Evolutionary conservation across 2,329 filamentous ascomycete species (phyloP).

Genomic region (Diaporthe sp.): DNA sequence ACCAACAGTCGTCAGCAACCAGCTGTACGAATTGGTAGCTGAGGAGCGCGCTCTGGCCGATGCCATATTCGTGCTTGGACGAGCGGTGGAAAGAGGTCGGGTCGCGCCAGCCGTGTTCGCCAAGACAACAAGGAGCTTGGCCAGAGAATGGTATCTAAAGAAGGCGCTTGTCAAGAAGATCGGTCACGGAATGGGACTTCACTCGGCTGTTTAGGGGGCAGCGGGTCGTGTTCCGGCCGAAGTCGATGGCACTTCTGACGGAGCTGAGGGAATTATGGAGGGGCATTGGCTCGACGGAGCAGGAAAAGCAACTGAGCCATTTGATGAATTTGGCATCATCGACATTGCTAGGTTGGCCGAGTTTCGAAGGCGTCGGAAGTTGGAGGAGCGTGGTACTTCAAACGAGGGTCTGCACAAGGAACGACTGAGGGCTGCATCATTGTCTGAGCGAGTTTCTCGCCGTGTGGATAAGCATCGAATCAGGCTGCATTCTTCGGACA

Average conservation of each 20-base stretch:
- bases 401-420: constrained; percentile 2
- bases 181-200: constrained; percentile 77
- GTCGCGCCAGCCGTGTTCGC: constrained; percentile 80
- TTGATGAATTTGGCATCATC: background rate
- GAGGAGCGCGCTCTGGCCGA: constrained; percentile 90
- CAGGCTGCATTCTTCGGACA: background rate
- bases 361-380: background rate
- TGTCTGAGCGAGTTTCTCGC: background rate
- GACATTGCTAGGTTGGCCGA: background rate
- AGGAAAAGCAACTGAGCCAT: background rate
- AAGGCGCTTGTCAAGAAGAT: constrained; percentile 85
- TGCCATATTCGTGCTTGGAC: constrained; percentile 83
- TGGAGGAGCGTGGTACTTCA: constrained; percentile 10
- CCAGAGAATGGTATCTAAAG: constrained; percentile 85
- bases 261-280: background rate
- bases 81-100: constrained; percentile 78
- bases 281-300: background rate
- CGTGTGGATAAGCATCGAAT: background rate
- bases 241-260: constrained; percentile 16
- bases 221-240: background rate
- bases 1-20: constrained; percentile 90
- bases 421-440: background rate
- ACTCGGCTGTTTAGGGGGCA: constrained; percentile 28
- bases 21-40: constrained; percentile 88
- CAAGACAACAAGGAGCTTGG: constrained; percentile 79